Conservation (phyloP, 1,139 yeast species). For the Suhomyces taliae region DNA sequence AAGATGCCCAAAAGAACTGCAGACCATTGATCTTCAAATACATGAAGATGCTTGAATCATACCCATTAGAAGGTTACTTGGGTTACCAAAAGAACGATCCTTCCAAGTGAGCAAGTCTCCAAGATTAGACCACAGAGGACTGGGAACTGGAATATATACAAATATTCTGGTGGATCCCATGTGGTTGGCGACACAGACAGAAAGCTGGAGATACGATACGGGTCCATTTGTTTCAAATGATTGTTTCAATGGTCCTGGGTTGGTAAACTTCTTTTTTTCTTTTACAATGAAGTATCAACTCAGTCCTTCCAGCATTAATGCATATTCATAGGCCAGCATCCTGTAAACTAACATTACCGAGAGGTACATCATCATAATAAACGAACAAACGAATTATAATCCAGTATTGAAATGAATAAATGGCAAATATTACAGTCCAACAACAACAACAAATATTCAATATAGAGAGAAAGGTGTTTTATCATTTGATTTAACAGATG, state of each 20-base stretch:
- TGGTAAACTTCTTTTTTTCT: neutral
- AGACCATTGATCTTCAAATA: constrained; percentile 67
- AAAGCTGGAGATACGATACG: too few relatives aligned
- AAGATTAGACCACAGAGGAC: neutral
- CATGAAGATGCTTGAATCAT: constrained; percentile 70
- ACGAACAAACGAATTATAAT: neutral
- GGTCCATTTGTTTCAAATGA: too few relatives aligned
- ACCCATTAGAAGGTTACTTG: constrained; percentile 68
- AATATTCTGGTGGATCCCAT: neutral
- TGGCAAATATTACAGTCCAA: too few relatives aligned
- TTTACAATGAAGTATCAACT: neutral
- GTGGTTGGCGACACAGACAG: neutral
- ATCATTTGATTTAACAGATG: too few relatives aligned
- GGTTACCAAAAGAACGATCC: constrained; percentile 89
- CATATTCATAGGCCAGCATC: neutral
- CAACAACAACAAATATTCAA: too few relatives aligned
- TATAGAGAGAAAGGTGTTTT: too few relatives aligned
- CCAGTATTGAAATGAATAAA: too few relatives aligned
- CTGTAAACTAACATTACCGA: neutral
- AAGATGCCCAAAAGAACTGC: constrained; percentile 72
- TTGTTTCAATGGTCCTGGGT: too few relatives aligned
- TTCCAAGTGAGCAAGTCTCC: constrained; percentile 46
- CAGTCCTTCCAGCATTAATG: neutral
- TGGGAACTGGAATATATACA: neutral
- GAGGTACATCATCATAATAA: neutral